Evolutionary conservation across 345 rosid genomes (phyloP).

Genomic region (Trapa bicornis): DNA sequence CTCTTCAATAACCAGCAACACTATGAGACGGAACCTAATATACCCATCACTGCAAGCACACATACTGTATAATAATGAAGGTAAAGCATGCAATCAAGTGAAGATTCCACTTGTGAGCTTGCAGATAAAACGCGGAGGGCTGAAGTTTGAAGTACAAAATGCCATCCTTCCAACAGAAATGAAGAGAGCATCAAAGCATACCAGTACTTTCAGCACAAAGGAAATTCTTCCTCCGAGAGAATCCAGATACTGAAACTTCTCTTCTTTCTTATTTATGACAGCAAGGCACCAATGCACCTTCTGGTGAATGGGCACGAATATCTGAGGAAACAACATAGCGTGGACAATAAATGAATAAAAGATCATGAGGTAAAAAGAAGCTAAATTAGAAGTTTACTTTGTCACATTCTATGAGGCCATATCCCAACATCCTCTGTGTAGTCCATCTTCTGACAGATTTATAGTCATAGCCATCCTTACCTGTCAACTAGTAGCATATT

Average conservation of each 20-base stretch:
- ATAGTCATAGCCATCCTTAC: constrained; percentile 47
- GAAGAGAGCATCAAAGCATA: constrained; percentile 16
- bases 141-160: not conserved
- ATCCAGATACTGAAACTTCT: constrained; percentile 88
- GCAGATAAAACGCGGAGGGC: not conserved
- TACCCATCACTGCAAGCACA: not conserved
- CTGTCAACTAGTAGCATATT: constrained; percentile 40
- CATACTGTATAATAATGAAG: not conserved
- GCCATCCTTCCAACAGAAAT: not conserved
- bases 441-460: constrained; percentile 92
- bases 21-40: not conserved
- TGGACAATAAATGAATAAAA: not conserved
- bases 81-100: not conserved
- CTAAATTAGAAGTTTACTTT: constrained; percentile 35
- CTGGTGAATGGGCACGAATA: constrained; percentile 88
- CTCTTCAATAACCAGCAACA: not conserved
- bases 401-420: constrained; percentile 64
- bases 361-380: not conserved
- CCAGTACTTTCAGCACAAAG: constrained; percentile 52
- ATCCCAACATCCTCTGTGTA: constrained; percentile 71
- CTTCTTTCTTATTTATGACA: constrained; percentile 65
- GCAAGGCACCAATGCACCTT: constrained; percentile 96
- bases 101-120: not conserved
- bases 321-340: constrained; percentile 31
- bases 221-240: constrained; percentile 75